Evolutionary conservation across 2,329 filamentous ascomycete genomes (phyloP), one percentile per base, ranked within the genome.

Genomic region (Aaosphaeria pasadenensis): DNA sequence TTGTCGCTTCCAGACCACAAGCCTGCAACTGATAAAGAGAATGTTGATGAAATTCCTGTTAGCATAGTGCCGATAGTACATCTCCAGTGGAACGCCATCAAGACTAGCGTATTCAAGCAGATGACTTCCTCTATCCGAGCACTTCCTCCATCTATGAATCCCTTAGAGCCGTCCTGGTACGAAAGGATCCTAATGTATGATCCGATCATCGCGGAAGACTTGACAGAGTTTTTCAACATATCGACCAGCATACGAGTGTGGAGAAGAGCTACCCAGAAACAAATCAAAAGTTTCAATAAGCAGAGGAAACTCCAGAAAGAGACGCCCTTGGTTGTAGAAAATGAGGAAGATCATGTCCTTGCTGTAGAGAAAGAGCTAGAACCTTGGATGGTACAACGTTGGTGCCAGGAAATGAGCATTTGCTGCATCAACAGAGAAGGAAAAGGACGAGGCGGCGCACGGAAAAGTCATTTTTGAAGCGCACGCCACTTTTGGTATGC

Each of bases 151-250:
- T 70, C 66, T 6, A 56, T 51, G 2, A 64, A 78, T 48, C 63
- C 67, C 5, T 66, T 60, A 5, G 62, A 66, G 3, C 78, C 77
- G 3, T 90, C 83, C 2, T 97, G 91, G 89, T 79, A 95, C 58
- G 90, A 97, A 70, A 95, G 91, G 72, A 96, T 99, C 42, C 76
- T 97, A 5, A 82, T 97, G 66, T 97, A 95, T 65, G 91, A 97
- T 60, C 90, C 92, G 0, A 87, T 99, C 39, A 79, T 94, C 1
- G 71, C 96, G 0, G 92, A 97, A 70, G 91, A 96, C 55, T 74
- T 99, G 11, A 81, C 91, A 0, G 72, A 75, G 0, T 97, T 91
- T 88, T 72, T 97, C 11, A 96, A 96, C 39, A 55, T 42, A 3
- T 53, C 66, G 9, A 58, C 59, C 1, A n/a, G 30, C 5, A 57